A percentile compares a stretch with the other conserved stretches of the same genome.
Evolutionary conservation across 78 protist genomes (phyloP).

Genomic region (Tieghemostelium lacteum): DNA sequence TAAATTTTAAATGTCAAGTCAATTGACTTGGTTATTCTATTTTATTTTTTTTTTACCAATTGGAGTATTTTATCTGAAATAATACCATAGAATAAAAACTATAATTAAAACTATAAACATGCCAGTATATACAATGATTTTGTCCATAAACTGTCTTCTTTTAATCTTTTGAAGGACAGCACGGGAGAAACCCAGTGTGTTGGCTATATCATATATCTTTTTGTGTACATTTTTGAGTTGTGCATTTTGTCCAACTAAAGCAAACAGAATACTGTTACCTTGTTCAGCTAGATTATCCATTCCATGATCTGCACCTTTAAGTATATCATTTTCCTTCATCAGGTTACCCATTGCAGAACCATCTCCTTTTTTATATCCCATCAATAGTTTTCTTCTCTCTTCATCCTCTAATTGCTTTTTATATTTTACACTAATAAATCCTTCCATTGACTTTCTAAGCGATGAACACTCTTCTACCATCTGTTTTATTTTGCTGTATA

Average conservation of each 20-base stretch:
- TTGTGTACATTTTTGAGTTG: slow-evolving; percentile 58
- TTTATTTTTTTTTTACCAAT: too few relatives aligned
- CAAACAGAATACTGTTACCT: slow-evolving; percentile 51
- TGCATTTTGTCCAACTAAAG: slow-evolving; percentile 62
- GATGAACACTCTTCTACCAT: slow-evolving; percentile 50
- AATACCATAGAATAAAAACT: slow-evolving; percentile 28
- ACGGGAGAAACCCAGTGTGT: slow-evolving; percentile 61
- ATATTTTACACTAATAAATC: slow-evolving; percentile 40
- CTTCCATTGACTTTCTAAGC: slow-evolving; percentile 71
- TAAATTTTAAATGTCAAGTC: neutral
- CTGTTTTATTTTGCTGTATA: slow-evolving; percentile 50
- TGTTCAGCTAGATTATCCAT: slow-evolving; percentile 34
- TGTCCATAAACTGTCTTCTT: slow-evolving; percentile 64
- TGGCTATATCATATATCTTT: slow-evolving; percentile 72
- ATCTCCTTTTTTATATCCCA: slow-evolving; percentile 38
- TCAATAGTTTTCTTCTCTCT: slow-evolving; percentile 49
- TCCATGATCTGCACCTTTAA: slow-evolving; percentile 7
- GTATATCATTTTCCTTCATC: slow-evolving; percentile 44
- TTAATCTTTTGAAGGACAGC: slow-evolving; percentile 37
- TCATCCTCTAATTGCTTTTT: slow-evolving; percentile 76
- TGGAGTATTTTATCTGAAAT: slow-evolving; percentile 10
- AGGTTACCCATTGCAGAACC: slow-evolving; percentile 31
- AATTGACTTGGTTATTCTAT: neutral
- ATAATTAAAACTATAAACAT: slow-evolving; percentile 59
- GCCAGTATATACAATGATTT: slow-evolving; percentile 60